Evolutionary conservation across 768 basidiomycete species (phyloP), one percentile per base, ranked within the genome.

Genomic region (Suillus occidentalis): DNA sequence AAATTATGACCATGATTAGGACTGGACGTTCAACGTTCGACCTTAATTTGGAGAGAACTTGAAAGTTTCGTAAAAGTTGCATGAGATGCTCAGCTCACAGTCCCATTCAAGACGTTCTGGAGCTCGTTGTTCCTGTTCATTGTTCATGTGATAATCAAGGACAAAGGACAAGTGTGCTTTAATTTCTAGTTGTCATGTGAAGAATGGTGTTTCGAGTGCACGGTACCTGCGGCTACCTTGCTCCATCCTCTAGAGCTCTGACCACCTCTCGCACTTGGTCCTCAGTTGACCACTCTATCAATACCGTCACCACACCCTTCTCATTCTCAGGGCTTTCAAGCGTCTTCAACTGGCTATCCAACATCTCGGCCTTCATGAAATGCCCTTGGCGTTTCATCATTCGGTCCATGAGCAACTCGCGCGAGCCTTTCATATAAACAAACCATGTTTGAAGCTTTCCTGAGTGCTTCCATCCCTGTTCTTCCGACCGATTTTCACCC

Each of bases 351-450:
- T 96, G 94, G 67, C 90, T 89, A 60, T 89, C 88, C 69, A 96
- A 78, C 94, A 95, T 94, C 4, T 71, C 72, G 25, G 85, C 85
- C 77, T 93, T 94, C 89, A 95, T 92, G 68, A 90, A 96, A 75
- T 96, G 94, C 0, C 88, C 89, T 49, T 82, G 69, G 42, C 94
- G 81, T 45, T 80, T 79, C 76, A 69, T 69, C 85, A 95, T 89
- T 42, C 94, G 80, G 52, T 87, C 85, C 73, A 82, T 62, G 64
- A 95, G 71, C 59, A 88, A 70, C 34, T 84, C 81, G 50, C 79
- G 74, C 22, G 80, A 71, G 12, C 91, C 93, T 40, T 88, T 78
- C 67, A 94, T 86, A 73, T 89, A 96, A 64, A 97, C 88, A 71
- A 98, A 95, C 72, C 83, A 89, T 9, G 94, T 94, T 65, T 80